Conservation (phyloP, 768 basidiomycete genomes). For the Panaeolus cyanescens region DNA sequence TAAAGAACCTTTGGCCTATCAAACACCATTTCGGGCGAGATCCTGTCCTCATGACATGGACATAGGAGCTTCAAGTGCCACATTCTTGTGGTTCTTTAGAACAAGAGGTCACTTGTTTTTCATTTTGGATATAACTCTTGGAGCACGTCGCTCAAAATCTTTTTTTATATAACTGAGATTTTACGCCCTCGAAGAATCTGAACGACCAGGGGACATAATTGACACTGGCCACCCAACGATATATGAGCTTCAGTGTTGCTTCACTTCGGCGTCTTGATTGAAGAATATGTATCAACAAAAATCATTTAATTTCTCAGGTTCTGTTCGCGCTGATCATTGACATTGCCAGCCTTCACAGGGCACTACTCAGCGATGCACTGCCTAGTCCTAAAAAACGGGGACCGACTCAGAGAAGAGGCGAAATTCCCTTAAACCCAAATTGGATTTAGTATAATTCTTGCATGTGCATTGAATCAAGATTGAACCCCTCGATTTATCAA, state of each 20-base stretch:
- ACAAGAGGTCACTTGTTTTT: not conserved
- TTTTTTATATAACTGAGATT: not conserved
- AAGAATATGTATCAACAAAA: too few species aligned
- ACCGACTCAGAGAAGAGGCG: not conserved
- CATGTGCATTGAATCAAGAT: not conserved
- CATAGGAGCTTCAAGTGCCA: not conserved
- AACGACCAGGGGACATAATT: too few species aligned
- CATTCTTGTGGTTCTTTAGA: not conserved
- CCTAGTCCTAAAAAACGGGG: not conserved
- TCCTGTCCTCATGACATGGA: too few species aligned
- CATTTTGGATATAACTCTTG: too few species aligned
- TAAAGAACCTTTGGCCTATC: too few species aligned
- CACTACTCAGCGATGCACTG: not conserved
- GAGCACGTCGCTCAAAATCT: not conserved
- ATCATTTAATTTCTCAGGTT: not conserved
- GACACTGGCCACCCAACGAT: too few species aligned
- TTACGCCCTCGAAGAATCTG: too few species aligned
- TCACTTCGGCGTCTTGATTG: too few species aligned
- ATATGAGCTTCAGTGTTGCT: too few species aligned
- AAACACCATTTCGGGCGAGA: too few species aligned
- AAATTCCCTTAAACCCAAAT: not conserved
- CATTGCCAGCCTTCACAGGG: not conserved
- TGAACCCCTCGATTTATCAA: not conserved
- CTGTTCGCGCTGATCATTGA: not conserved
- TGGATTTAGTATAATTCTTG: not conserved